These are phyloP conservation scores for Raphanus sativus DNA, from an alignment of 345 rosid species.

Conservation along the genomic window DNA sequence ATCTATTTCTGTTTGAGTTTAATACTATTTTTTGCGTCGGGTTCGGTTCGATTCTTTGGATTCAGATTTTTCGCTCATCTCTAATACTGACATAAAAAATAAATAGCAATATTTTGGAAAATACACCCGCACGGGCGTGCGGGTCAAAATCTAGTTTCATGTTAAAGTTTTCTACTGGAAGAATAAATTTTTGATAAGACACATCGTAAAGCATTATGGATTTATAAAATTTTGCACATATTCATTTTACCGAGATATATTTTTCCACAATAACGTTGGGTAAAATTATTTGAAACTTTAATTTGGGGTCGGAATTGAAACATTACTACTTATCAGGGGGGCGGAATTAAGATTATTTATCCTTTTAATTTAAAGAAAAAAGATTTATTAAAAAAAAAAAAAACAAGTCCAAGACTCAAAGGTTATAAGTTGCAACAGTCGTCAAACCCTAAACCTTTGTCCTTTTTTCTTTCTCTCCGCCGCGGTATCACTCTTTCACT, in stretches of 20 bases:
- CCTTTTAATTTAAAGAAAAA: background rate
- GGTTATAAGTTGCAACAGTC: background rate
- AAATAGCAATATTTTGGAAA: too few species aligned
- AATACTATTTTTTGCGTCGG: too few species aligned
- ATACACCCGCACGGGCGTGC: too few species aligned
- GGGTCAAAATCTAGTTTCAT: too few species aligned
- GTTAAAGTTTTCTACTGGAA: background rate
- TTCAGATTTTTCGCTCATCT: too few species aligned
- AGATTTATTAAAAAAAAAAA: background rate
- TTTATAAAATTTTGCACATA: too few species aligned
- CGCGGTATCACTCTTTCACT: background rate
- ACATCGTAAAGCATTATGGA: background rate
- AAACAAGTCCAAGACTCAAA: too few species aligned
- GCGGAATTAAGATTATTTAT: background rate
- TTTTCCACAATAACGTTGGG: background rate
- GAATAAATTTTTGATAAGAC: background rate
- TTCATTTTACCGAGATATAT: too few species aligned
- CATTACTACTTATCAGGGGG: background rate
- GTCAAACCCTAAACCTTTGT: constrained; percentile 18
- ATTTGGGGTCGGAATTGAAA: background rate
- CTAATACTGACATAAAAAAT: too few species aligned
- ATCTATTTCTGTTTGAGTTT: too few species aligned
- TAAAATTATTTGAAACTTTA: background rate
- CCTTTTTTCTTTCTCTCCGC: background rate
- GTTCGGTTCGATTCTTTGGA: too few species aligned